A percentile compares a stretch with the other conserved stretches of the same genome.
Conservation (phyloP, 306 rosid species). For the Trifolium dubium region DNA sequence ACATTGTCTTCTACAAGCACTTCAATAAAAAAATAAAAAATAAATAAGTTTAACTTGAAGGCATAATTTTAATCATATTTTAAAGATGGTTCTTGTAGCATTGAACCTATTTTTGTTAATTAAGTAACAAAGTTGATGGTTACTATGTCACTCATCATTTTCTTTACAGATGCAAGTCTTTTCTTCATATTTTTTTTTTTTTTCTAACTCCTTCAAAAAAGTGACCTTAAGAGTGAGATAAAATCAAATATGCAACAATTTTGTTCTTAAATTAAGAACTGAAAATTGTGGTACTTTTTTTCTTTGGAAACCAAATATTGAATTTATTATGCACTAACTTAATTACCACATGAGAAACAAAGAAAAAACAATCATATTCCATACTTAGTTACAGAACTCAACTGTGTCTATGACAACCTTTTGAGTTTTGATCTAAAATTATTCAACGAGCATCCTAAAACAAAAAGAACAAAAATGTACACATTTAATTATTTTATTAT, state of each 20-base stretch:
- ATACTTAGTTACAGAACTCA: neutral
- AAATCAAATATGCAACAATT: neutral
- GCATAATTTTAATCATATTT: neutral
- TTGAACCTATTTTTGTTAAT: neutral
- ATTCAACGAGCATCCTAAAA: neutral
- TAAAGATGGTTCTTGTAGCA: neutral
- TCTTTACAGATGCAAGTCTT: neutral
- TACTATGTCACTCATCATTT: neutral
- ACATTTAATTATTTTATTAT: neutral
- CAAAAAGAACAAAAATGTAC: no score
- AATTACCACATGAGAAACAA: neutral
- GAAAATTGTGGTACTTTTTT: neutral
- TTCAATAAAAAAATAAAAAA: neutral
- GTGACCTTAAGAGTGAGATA: neutral
- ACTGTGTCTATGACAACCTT: neutral
- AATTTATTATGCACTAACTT: neutral
- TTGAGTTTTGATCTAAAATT: slow-evolving; percentile 38
- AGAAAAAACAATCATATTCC: neutral
- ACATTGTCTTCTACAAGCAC: neutral
- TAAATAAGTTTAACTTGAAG: neutral
- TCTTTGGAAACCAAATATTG: neutral
- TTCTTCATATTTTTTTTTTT: neutral
- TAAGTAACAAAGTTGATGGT: neutral
- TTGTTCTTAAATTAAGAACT: neutral
- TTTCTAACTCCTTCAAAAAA: neutral